Base-by-base conservation (phyloP, 139 green algal genomes). In the Chlamydomonas eustigma region DNA sequence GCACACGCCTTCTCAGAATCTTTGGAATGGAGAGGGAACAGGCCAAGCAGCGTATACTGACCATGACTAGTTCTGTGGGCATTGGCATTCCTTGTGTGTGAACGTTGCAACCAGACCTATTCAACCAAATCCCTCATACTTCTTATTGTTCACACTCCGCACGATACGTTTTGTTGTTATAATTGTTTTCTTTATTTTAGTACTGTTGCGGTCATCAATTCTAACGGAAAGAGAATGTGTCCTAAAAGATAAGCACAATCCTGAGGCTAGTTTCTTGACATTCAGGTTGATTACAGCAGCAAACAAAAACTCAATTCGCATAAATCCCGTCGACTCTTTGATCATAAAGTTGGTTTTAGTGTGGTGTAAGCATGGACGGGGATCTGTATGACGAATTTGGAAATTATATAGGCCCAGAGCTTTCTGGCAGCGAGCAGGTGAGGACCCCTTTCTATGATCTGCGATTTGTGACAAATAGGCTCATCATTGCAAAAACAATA, bases 381-480 rank as follows among this genome's bases (percentile, higher is more conserved):
- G 50, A 85, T 89, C 74, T 97, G 2, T 98, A 98, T 72, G 95
- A 99, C 77, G 95, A 99, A 84, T 99, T 99, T 75, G 95, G 95
- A 1, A 99, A 99, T 77, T 99, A 98, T 80, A 93, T 98, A 50
- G 95, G 95, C 0, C 94, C 95, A 33, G 91, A 93, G 50, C 81
- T 97, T 4, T 92, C 90, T 8, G 93, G 90, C 58, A 91, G 86
- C 68, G 93, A 95, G 52, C 73, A 86, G 82, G 85, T 87, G 37
- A 39, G 68, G 3, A 5, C 22, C 28, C 12, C 44, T 58, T 18
- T 18, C 12, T 12, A 58, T 58, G 44, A 18, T 58, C 12, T 18
- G 12, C 44, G 18, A 18, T 28, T 28, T 18, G 12, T 12, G 18
- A 58, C 44, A 58, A 28, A 28, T 58, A 12, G 44, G 44, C 44